A percentile compares a stretch with the other conserved stretches of the same genome.
These are phyloP conservation scores for Theobroma cacao DNA, from an alignment of 345 rosid genomes.

Conservation along the genomic window DNA sequence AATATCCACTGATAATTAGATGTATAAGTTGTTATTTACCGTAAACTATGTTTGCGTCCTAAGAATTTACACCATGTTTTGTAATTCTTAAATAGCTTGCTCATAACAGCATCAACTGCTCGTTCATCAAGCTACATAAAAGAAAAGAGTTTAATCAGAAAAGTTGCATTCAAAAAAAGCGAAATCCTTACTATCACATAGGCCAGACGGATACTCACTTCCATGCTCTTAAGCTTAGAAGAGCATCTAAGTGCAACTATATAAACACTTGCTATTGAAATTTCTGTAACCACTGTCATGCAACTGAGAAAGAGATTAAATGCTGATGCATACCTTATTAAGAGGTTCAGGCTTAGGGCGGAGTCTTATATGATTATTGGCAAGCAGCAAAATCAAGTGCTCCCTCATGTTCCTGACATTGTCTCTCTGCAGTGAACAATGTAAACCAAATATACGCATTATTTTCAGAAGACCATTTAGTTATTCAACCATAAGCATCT, in stretches of 20 bases:
- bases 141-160: conserved; percentile 4
- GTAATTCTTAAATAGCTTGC: conserved; percentile 86
- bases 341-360: conserved; percentile 91
- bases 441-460: background rate
- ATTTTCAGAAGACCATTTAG: background rate
- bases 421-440: conserved; percentile 60
- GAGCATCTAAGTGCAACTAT: background rate
- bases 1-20: background rate
- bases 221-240: background rate
- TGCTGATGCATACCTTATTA: conserved; percentile 54
- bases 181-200: background rate
- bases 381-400: conserved; percentile 84
- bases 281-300: background rate
- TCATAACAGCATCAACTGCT: conserved; percentile 85
- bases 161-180: background rate
- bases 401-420: conserved; percentile 95
- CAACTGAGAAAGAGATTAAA: background rate
- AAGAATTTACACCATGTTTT: conserved; percentile 93
- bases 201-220: background rate
- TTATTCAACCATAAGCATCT: background rate
- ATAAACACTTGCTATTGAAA: background rate
- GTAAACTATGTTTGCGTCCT: conserved; percentile 91
- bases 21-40: conserved; percentile 37
- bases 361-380: conserved; percentile 81
- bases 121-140: conserved; percentile 88